Evolutionary conservation across 2,329 filamentous ascomycete genomes (phyloP).

Genomic region (Exophiala xenobiotica): DNA sequence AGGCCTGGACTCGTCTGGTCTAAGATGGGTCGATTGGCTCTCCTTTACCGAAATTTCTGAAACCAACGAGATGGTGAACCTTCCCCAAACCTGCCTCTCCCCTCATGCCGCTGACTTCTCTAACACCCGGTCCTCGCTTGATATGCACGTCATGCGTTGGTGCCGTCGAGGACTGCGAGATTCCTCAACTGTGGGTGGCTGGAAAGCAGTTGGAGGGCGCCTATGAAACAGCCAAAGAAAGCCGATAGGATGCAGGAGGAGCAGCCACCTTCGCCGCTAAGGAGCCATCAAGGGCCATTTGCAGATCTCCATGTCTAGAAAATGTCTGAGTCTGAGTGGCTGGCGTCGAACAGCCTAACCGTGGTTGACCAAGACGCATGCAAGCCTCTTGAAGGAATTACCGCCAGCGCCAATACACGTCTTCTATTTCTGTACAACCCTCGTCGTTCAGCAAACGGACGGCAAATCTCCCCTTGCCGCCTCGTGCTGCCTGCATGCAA

Average conservation of each 20-base stretch:
- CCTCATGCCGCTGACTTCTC: neutral
- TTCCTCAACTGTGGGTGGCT: constrained; percentile 9
- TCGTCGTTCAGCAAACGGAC: constrained; percentile 9
- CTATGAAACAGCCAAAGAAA: constrained; percentile 20
- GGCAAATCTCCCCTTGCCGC: constrained; percentile 27
- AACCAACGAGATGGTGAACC: neutral
- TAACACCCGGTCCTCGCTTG: constrained; percentile 2
- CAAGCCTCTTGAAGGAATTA: neutral
- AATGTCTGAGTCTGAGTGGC: neutral
- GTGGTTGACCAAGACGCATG: neutral
- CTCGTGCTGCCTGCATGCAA: constrained; percentile 18
- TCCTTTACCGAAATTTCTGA: neutral
- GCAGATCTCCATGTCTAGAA: neutral
- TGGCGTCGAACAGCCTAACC: constrained; percentile 7
- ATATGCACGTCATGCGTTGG: constrained; percentile 20
- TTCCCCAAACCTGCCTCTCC: neutral
- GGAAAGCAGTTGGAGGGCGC: constrained; percentile 19
- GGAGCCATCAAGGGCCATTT: too few species aligned
- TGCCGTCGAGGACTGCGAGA: neutral
- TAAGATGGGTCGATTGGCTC: constrained; percentile 1
- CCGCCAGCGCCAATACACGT: constrained; percentile 18
- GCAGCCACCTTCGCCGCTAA: constrained; percentile 11
- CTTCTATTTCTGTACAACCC: constrained; percentile 18
- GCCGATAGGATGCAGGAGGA: constrained; percentile 15
- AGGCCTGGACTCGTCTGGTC: neutral